Percentiles rank a stretch among this genome's conserved stretches.
phyloP scores from a whole-genome alignment of 1,139 yeast species.

The Taiozyma onychis region DNA sequence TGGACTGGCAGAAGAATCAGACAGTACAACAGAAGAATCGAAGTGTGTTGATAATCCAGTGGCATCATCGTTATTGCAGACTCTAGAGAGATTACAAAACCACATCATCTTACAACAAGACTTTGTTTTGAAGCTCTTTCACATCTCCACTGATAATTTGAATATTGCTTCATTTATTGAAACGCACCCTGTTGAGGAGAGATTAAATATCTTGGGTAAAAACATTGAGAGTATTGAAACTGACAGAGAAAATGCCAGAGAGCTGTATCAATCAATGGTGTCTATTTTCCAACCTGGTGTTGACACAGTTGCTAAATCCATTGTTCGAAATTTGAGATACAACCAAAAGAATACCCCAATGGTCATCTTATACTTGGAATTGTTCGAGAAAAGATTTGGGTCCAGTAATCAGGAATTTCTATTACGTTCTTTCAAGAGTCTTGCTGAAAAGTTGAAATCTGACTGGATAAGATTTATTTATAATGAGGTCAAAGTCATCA shows the following conservation, averaged over 20 bases:
- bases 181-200: constrained; percentile 18
- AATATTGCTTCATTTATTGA: constrained; percentile 46
- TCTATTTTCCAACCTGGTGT: constrained; percentile 50
- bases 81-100: constrained; percentile 31
- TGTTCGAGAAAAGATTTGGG: constrained; percentile 31
- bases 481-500: constrained; percentile 47
- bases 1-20: constrained; percentile 13
- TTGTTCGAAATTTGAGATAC: constrained; percentile 29
- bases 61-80: constrained; percentile 11
- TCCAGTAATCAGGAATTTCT: constrained; percentile 66
- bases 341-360: constrained; percentile 38
- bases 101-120: constrained; percentile 58
- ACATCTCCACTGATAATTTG: constrained; percentile 42
- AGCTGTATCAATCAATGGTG: constrained; percentile 45
- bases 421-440: constrained; percentile 44
- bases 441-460: constrained; percentile 44
- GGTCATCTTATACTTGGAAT: constrained; percentile 36
- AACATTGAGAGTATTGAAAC: constrained; percentile 37
- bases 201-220: constrained; percentile 11
- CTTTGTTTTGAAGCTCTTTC: constrained; percentile 62
- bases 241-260: constrained; percentile 50
- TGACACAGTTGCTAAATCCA: constrained; percentile 35
- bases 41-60: not conserved
- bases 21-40: not conserved
- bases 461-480: constrained; percentile 59